Evolutionary conservation across 345 rosid species (phyloP), one percentile per base, ranked within the genome.

Genomic region (Acer saccharum): DNA sequence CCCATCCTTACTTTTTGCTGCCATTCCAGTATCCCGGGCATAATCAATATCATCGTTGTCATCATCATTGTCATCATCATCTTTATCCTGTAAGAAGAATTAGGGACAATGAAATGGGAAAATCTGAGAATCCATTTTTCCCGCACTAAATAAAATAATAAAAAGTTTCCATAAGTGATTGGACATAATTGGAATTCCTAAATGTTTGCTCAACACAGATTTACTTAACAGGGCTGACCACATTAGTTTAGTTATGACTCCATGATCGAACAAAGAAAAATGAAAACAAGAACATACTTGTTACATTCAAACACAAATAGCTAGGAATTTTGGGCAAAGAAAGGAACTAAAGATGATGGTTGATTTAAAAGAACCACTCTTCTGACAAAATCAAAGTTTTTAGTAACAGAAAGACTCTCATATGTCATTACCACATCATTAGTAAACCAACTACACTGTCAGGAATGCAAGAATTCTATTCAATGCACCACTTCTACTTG

Each of bases 1-100:
- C 60, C 18, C 52, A 58, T 68, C 21, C 88, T 84, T 88, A 94
- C 98, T 83, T 81, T 91, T 91, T 0, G 89, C 87, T 43, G 85
- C 84, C 69, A 90, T 79, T 72, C 87, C 88, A 11, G 81, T 79
- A 17, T 78, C 84, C 10, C 72, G 71, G 39, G 68, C 79, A 21
- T 86, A 88, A 57, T 88, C 86, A 2, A 76, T 85, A 0, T 89
- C 94, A 0, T 83, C 89, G 0, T 73, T 88, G 16, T 82, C 88
- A 0, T 84, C 88, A 1, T 86, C 88, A 10, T 83, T 84, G n/a
- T 10, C 8, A 9, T 43, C 43, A 39, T 39, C 46, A 6, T 46
- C 74, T 41, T 29, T 58, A 75, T 65, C 83, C 85, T 81, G 71
- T 12, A 72, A 41, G 18, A 58, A 75, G 25, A 10, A 35, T 48